Conservation (phyloP, 495 filamentous ascomycete species). For the Pyronema domesticum region DNA sequence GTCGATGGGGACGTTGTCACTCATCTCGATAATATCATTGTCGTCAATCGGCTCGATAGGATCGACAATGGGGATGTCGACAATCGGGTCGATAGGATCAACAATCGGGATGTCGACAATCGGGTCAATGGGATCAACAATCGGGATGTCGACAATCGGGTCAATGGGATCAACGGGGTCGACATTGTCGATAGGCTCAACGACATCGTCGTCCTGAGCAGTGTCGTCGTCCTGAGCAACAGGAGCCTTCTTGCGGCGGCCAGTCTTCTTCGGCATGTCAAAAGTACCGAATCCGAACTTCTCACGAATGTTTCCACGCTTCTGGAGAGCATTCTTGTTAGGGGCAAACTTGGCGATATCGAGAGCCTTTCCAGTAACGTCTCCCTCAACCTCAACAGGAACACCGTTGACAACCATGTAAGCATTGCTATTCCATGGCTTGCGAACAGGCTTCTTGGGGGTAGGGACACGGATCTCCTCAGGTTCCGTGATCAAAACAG, state of each 20-base stretch:
- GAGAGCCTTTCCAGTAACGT: constrained; percentile 1
- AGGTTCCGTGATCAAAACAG: neutral
- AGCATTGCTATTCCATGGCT: neutral
- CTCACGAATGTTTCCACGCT: constrained; percentile 1
- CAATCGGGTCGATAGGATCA: too few species aligned
- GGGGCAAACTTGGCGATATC: neutral
- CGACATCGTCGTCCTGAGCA: neutral
- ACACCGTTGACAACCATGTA: constrained; percentile 3
- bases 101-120: neutral
- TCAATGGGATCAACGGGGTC: neutral
- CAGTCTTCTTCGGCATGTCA: neutral
- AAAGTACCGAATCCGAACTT: constrained; percentile 5
- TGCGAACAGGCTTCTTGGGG: neutral
- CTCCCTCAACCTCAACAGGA: neutral
- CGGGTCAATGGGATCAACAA: too few species aligned
- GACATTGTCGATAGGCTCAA: too few species aligned
- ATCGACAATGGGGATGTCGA: neutral
- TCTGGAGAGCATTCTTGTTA: neutral
- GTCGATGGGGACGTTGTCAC: neutral
- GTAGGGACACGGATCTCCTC: neutral
- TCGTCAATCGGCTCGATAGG: neutral
- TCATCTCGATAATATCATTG: too few species aligned
- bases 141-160: neutral
- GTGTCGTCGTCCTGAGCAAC: neutral
- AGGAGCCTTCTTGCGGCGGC: neutral